A percentile compares a stretch with the other conserved stretches of the same genome.
Conservation (phyloP, 805 yeast species). For the Pichia californica region DNA sequence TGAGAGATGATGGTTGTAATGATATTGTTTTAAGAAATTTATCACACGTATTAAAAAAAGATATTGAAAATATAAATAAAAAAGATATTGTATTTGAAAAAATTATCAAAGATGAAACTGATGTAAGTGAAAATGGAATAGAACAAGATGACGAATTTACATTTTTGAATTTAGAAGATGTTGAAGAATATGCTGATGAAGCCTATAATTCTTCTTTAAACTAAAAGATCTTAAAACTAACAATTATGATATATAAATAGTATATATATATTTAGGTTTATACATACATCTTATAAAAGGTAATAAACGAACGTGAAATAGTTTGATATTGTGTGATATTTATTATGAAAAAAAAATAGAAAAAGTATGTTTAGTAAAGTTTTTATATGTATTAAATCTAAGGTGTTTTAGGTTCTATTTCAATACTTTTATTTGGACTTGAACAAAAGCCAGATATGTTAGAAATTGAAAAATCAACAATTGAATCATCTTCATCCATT, state of each 20-base stretch:
- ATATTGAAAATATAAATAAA: constrained; percentile 33
- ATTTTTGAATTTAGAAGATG: constrained; percentile 45
- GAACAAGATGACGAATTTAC: constrained; percentile 31
- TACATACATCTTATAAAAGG: no score
- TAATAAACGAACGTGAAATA: no score
- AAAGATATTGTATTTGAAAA: constrained; percentile 53
- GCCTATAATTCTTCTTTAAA: constrained; percentile 25
- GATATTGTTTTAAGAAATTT: constrained; percentile 54
- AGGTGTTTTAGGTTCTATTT: constrained; percentile 7
- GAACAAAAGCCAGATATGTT: neutral
- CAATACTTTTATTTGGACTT: neutral
- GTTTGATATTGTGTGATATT: no score
- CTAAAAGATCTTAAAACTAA: no score
- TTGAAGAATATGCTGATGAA: constrained; percentile 52
- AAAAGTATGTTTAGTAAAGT: neutral
- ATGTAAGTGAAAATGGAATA: constrained; percentile 30
- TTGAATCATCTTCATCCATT: neutral
- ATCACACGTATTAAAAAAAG: constrained; percentile 57
- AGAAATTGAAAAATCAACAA: neutral
- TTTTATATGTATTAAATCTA: neutral
- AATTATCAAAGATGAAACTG: constrained; percentile 31
- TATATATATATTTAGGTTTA: no score
- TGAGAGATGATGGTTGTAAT: constrained; percentile 47
- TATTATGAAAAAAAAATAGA: neutral
- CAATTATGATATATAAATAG: no score